Evolutionary conservation across 306 rosid genomes (phyloP), one percentile per base, ranked within the genome.

Genomic region (Prinsepia uniflora): DNA sequence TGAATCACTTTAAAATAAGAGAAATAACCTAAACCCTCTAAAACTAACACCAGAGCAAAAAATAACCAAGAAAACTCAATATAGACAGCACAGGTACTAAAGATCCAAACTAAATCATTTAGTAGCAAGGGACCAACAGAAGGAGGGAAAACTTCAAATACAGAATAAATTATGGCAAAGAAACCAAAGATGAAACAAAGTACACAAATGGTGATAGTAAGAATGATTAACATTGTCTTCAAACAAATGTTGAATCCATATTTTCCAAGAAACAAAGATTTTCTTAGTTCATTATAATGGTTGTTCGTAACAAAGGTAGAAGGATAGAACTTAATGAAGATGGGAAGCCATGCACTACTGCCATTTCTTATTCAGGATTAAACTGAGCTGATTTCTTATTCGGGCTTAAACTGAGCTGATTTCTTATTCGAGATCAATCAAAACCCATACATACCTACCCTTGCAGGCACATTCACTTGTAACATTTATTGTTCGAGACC

Each of bases 361-460:
- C 41, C 60, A 62, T 57, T 57, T 45, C 65, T 70, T 56, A 57
- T 70, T 70, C n/a, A 5, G 53, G 65, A 70, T 44, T 13, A 44
- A 22, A 42, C 10, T 22, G 58, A 68, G 19, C 48, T 3, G 15
- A 50, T 2, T 64, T 19, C 40, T 64, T 44, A 44, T 66, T 45
- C 8, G 30, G 19, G 54, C n/a, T n/a, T n/a, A n/a, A n/a, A n/a
- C n/a, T n/a, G n/a, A n/a, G n/a, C 48, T 3, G 15, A 50, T 2
- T 64, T 19, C 40, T 64, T 44, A 44, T 66, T 45, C 8, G 30
- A 20, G 54, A 34, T n/a, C 22, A 44, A 44, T 44, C 55, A 65
- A 67, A 67, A 34, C 59, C 2, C 62, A 53, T 10, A 39, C 6
- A 67, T 10, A 40, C 34, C 44, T 2, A n/a, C 62, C 18, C 15